Percentiles rank a stretch among this genome's conserved stretches.
phyloP scores from a whole-genome alignment of 768 basidiomycete species.

The Lactarius indigo region DNA sequence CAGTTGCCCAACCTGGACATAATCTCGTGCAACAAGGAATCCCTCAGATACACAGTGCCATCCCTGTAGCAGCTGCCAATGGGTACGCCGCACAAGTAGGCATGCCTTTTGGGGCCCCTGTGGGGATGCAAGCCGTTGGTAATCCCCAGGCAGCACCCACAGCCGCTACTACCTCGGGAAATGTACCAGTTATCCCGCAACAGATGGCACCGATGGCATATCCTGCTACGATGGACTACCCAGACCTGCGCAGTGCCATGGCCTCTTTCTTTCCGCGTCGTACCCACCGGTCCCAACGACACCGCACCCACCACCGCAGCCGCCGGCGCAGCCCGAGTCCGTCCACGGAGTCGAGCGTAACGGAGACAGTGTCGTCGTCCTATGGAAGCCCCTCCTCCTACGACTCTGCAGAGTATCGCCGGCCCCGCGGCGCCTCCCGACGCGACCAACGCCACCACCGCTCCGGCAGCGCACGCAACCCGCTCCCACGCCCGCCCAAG shows the following conservation, averaged over 20 bases:
- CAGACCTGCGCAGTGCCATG: background rate
- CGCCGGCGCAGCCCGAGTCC: constrained; percentile 13
- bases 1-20: constrained; percentile 20
- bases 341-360: background rate
- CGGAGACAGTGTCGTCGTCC: constrained; percentile 5
- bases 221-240: background rate
- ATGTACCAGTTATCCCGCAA: background rate
- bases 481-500: constrained; percentile 59
- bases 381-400: constrained; percentile 9
- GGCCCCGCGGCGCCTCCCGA: constrained; percentile 6
- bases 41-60: constrained; percentile 10
- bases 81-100: background rate
- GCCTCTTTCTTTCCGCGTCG: constrained; percentile 9
- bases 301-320: background rate
- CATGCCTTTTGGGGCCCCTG: background rate
- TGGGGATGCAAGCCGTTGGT: background rate
- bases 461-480: constrained; percentile 38
- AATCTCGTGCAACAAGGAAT: constrained; percentile 12
- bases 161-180: background rate
- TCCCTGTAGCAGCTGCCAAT: constrained; percentile 9
- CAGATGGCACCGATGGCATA: constrained; percentile 11
- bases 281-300: constrained; percentile 8
- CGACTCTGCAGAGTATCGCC: constrained; percentile 10
- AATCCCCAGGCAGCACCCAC: background rate
- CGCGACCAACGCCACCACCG: constrained; percentile 44